Percentiles rank a stretch among this genome's conserved stretches.
phyloP scores from a whole-genome alignment of 2,329 filamentous ascomycete genomes.

The Verruconis gallopava region DNA sequence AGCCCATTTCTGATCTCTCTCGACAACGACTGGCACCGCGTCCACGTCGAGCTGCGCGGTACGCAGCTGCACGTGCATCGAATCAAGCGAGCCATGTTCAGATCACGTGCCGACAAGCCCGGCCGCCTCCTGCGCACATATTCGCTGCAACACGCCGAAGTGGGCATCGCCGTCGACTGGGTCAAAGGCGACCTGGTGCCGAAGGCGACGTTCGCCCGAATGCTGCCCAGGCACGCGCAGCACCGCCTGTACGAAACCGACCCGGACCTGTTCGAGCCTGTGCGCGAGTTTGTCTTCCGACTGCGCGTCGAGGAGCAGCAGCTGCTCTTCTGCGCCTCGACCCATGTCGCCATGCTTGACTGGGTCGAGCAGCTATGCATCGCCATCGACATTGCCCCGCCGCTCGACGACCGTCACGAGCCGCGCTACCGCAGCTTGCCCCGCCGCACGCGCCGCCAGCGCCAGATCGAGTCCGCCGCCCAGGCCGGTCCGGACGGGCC shows the following conservation, averaged over 20 bases:
- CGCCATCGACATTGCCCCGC: slow-evolving; percentile 58
- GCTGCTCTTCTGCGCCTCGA: slow-evolving; percentile 54
- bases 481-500: slow-evolving; percentile 16
- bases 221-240: slow-evolving; percentile 28
- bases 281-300: slow-evolving; percentile 51
- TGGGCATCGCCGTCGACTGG: slow-evolving; percentile 61
- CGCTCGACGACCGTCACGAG: slow-evolving; percentile 53
- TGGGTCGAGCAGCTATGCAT: slow-evolving; percentile 59
- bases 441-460: slow-evolving; percentile 26
- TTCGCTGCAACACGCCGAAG: slow-evolving; percentile 60
- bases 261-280: slow-evolving; percentile 31
- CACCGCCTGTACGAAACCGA: slow-evolving; percentile 31
- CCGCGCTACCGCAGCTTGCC: slow-evolving; percentile 35
- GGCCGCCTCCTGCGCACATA: slow-evolving; percentile 54
- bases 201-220: slow-evolving; percentile 31
- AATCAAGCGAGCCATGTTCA: slow-evolving; percentile 33
- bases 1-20: slow-evolving; percentile 48
- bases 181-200: slow-evolving; percentile 40
- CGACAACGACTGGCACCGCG: slow-evolving; percentile 50
- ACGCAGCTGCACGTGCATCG: slow-evolving; percentile 55
- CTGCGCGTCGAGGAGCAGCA: slow-evolving; percentile 62
- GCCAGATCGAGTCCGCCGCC: slow-evolving; percentile 20
- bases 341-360: slow-evolving; percentile 51
- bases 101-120: slow-evolving; percentile 27
- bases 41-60: slow-evolving; percentile 52